Conservation (phyloP, 768 basidiomycete species). For the Suillus plorans region DNA sequence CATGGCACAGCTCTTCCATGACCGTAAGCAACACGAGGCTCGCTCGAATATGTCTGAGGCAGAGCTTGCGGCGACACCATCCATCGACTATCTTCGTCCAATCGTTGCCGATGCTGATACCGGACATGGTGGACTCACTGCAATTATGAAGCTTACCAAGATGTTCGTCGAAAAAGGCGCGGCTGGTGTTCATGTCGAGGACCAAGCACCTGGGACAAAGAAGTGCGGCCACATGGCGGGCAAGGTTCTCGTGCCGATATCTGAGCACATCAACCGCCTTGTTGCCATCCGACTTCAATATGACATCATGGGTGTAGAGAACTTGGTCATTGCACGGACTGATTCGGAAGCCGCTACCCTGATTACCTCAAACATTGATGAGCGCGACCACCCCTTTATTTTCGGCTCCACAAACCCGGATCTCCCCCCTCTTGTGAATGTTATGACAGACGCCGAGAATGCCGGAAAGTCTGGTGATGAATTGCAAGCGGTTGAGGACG, state of each 20-base stretch:
- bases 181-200: slow-evolving; percentile 96
- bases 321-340: slow-evolving; percentile 89
- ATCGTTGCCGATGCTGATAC: slow-evolving; percentile 98
- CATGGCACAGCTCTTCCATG: slow-evolving; percentile 98
- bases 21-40: slow-evolving; percentile 90
- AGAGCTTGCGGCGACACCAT: slow-evolving; percentile 68
- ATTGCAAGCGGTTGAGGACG: slow-evolving; percentile 86
- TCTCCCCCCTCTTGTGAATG: slow-evolving; percentile 65
- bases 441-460: slow-evolving; percentile 85
- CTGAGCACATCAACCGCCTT: slow-evolving; percentile 97
- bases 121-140: slow-evolving; percentile 96
- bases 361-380: slow-evolving; percentile 94
- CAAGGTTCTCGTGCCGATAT: slow-evolving; percentile 95
- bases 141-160: slow-evolving; percentile 97
- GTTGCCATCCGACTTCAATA: slow-evolving; percentile 96
- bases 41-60: slow-evolving; percentile 69
- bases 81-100: slow-evolving; percentile 89
- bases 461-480: slow-evolving; percentile 76
- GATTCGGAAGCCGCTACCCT: slow-evolving; percentile 98
- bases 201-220: slow-evolving; percentile 97
- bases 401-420: slow-evolving; percentile 83
- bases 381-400: slow-evolving; percentile 97
- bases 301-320: slow-evolving; percentile 98
- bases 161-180: slow-evolving; percentile 99
- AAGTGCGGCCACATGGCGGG: slow-evolving; percentile 95